Evolutionary conservation across 2,329 filamentous ascomycete species (phyloP).

Genomic region (Microcyclosporella mali): DNA sequence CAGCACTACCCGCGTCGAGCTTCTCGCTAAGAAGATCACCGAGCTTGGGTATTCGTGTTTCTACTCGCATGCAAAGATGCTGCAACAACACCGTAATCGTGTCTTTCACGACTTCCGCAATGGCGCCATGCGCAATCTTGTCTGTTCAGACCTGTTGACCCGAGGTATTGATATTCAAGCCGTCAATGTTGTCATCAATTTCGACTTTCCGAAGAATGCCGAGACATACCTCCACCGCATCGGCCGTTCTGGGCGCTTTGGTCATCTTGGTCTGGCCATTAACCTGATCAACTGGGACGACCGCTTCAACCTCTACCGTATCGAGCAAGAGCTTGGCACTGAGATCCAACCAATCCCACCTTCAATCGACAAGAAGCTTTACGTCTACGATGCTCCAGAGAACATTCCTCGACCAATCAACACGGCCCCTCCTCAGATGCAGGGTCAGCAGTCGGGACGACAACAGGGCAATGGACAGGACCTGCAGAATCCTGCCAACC

Average conservation of each 20-base stretch:
- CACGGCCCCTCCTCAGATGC: conserved; percentile 39
- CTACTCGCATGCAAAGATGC: conserved; percentile 98
- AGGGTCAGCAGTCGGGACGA: conserved; percentile 21
- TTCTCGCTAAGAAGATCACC: conserved; percentile 98
- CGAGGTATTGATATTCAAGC: conserved; percentile 99
- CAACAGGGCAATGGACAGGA: conserved; percentile 32
- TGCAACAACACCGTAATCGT: conserved; percentile 91
- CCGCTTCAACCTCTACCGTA: conserved; percentile 97
- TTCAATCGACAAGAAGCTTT: conserved; percentile 93
- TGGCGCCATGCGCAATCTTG: conserved; percentile 93
- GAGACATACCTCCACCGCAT: conserved; percentile 98
- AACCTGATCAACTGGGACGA: conserved; percentile 99
- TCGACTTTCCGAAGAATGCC: conserved; percentile 98
- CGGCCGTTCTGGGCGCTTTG: conserved; percentile 93
- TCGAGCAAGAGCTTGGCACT: conserved; percentile 92
- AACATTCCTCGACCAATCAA: conserved; percentile 80
- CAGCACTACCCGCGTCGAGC: conserved; percentile 94
- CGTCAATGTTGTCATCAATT: conserved; percentile 99
- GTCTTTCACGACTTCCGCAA: conserved; percentile 99
- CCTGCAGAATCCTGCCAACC: conserved; percentile 30
- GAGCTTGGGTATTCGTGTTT: conserved; percentile 99
- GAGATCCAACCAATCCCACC: conserved; percentile 96
- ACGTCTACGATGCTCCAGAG: conserved; percentile 95
- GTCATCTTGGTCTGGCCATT: conserved; percentile 93
- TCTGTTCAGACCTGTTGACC: conserved; percentile 94